phyloP scores from a whole-genome alignment of 805 yeast genomes.

The Phaffomyces opuntiae region DNA sequence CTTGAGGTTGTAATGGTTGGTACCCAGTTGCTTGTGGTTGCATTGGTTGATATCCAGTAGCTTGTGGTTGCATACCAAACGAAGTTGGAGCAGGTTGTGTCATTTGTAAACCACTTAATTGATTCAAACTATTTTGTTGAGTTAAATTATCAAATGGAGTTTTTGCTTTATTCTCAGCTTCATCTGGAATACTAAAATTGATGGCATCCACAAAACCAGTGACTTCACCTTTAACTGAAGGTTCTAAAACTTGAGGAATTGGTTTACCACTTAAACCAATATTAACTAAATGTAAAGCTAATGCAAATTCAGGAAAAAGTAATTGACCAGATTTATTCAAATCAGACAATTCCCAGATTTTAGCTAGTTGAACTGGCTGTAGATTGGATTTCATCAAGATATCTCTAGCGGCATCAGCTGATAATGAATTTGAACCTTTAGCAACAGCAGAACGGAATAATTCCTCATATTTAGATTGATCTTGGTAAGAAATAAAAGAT shows the following conservation, averaged over 20 bases:
- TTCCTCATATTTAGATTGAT: slow-evolving; percentile 81
- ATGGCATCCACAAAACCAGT: slow-evolving; percentile 85
- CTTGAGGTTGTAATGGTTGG: slow-evolving; percentile 26
- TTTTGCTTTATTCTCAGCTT: slow-evolving; percentile 18
- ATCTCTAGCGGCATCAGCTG: slow-evolving; percentile 70
- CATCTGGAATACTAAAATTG: slow-evolving; percentile 67
- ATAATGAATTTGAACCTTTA: slow-evolving; percentile 39
- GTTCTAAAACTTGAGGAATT: slow-evolving; percentile 68
- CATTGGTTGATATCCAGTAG: slow-evolving; percentile 23
- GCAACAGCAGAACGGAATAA: slow-evolving; percentile 76
- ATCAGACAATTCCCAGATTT: slow-evolving; percentile 89
- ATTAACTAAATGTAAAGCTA: slow-evolving; percentile 84
- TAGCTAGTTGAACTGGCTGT: slow-evolving; percentile 67
- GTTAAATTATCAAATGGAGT: slow-evolving; percentile 36
- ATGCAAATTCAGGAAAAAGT: slow-evolving; percentile 89
- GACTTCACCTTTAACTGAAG: slow-evolving; percentile 73
- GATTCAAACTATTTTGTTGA: slow-evolving; percentile 23
- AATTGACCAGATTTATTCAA: slow-evolving; percentile 79
- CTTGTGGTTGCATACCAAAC: slow-evolving; percentile 21
- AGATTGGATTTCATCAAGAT: slow-evolving; percentile 76
- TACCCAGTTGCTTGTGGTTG: slow-evolving; percentile 26
- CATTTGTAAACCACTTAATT: slow-evolving; percentile 28
- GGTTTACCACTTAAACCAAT: slow-evolving; percentile 70
- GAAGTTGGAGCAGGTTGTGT: slow-evolving; percentile 24
- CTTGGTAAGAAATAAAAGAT: slow-evolving; percentile 77